A percentile compares a stretch with the other conserved stretches of the same genome.
Conservation (phyloP, 1,139 yeast genomes). For the Pichiaceae sp. region DNA sequence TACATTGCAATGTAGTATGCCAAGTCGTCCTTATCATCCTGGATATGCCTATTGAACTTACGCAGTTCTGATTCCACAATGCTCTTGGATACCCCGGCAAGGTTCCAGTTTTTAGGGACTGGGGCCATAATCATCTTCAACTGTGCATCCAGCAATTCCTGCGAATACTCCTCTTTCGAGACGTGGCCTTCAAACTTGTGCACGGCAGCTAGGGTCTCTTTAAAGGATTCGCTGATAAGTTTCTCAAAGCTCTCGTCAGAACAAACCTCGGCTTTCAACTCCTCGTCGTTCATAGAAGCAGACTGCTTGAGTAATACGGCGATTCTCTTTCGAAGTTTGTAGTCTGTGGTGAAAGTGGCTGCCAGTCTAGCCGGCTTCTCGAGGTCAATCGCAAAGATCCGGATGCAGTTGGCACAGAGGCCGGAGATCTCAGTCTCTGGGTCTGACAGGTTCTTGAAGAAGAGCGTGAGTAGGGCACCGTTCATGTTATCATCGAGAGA, state of each 20-base stretch:
- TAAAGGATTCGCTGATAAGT: constrained; percentile 6
- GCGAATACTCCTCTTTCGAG: not conserved
- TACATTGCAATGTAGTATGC: constrained; percentile 42
- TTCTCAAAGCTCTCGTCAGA: constrained; percentile 4
- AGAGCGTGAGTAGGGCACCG: not conserved
- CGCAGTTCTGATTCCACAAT: constrained; percentile 41
- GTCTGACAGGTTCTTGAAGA: constrained; percentile 7
- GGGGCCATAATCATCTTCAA: not conserved
- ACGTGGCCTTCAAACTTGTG: not conserved
- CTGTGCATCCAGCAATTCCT: not conserved
- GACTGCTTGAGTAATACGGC: constrained; percentile 2
- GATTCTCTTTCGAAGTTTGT: not conserved
- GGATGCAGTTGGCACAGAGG: constrained; percentile 14
- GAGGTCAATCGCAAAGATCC: constrained; percentile 10
- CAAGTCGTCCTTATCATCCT: constrained; percentile 56
- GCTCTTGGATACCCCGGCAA: constrained; percentile 35
- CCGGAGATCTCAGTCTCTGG: constrained; percentile 6
- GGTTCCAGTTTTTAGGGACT: constrained; percentile 35
- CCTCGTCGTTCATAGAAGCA: constrained; percentile 23
- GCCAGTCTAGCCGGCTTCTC: not conserved
- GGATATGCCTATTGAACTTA: constrained; percentile 42
- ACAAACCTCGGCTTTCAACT: constrained; percentile 11
- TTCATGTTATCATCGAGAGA: constrained; percentile 4
- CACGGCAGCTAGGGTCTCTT: not conserved
- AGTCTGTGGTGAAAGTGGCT: not conserved